Evolutionary conservation across 2,329 filamentous ascomycete species (phyloP).

Genomic region (Magnaporthales sp.): DNA sequence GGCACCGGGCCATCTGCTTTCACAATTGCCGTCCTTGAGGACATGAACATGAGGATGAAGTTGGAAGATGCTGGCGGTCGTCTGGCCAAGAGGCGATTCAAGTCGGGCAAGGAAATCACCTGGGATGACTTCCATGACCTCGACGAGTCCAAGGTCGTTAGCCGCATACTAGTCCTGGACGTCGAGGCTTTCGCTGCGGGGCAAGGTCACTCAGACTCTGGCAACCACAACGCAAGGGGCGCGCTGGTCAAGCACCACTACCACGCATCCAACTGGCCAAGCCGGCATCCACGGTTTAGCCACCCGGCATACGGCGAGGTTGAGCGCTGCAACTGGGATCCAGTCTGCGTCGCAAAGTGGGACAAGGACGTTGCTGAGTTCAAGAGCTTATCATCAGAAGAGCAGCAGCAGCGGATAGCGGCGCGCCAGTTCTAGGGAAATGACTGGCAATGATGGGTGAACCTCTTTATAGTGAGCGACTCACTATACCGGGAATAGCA

Average conservation of each 20-base stretch:
- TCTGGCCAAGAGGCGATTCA: background rate
- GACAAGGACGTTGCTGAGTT: conserved; percentile 55
- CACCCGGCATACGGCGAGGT: conserved; percentile 64
- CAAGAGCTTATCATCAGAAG: conserved; percentile 46
- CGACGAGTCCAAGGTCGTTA: conserved; percentile 55
- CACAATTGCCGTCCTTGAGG: conserved; percentile 52
- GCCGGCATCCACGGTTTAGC: conserved; percentile 54
- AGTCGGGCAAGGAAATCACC: conserved; percentile 27
- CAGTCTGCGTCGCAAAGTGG: conserved; percentile 56
- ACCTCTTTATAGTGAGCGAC: background rate
- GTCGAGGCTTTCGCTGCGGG: conserved; percentile 67
- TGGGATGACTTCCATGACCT: conserved; percentile 61
- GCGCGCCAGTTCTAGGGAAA: background rate
- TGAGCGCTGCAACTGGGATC: conserved; percentile 62
- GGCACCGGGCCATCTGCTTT: conserved; percentile 67
- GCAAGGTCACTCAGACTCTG: conserved; percentile 65
- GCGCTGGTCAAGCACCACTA: conserved; percentile 68
- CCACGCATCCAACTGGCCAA: conserved; percentile 65
- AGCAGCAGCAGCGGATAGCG: conserved; percentile 41
- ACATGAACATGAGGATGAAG: conserved; percentile 40
- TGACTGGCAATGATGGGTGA: too few species aligned
- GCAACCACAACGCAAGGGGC: conserved; percentile 56
- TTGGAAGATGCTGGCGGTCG: background rate
- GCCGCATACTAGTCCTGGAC: conserved; percentile 56
- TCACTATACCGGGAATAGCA: background rate